Conservation (phyloP, 2,329 filamentous ascomycete genomes). For the Microcera coccophila region DNA sequence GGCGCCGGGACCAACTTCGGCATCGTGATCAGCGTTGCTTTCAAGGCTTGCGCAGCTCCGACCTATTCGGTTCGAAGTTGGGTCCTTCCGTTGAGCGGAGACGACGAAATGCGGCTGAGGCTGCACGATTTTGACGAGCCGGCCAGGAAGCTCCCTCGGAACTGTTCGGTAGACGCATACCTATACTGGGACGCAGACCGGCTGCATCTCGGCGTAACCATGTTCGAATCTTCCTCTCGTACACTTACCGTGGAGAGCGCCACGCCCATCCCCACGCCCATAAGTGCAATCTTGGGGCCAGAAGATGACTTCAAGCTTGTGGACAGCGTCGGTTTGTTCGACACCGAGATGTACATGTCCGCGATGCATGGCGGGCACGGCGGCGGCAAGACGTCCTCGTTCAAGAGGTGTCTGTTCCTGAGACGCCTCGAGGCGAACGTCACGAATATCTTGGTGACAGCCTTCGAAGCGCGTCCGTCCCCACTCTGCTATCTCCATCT, state of each 20-base stretch:
- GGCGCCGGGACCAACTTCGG: conserved; percentile 59
- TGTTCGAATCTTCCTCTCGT: conserved; percentile 39
- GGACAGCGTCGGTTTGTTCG: conserved; percentile 51
- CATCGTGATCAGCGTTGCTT: conserved; percentile 51
- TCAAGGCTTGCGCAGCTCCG: conserved; percentile 43
- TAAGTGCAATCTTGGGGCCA: conserved; percentile 30
- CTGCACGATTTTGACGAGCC: conserved; percentile 41
- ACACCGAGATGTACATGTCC: conserved; percentile 58
- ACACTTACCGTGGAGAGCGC: conserved; percentile 4
- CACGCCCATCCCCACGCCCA: conserved; percentile 5
- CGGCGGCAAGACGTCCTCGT: conserved; percentile 57
- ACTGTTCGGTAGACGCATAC: conserved; percentile 52
- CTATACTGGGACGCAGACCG: conserved; percentile 46
- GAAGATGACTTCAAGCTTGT: conserved; percentile 34
- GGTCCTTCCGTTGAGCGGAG: conserved; percentile 33
- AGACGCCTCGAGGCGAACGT: conserved; percentile 40
- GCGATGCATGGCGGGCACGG: conserved; percentile 56
- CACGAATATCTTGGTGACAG: conserved; percentile 37
- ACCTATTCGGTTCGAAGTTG: conserved; percentile 40
- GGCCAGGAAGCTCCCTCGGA: conserved; percentile 37
- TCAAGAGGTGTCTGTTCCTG: conserved; percentile 62
- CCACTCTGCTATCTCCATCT: conserved; percentile 59
- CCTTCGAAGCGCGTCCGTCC: conserved; percentile 47
- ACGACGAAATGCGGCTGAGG: conserved; percentile 23
- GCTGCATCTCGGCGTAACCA: conserved; percentile 50